A percentile compares a stretch with the other conserved stretches of the same genome.
Evolutionary conservation across 31 red algal genomes (phyloP).

Genomic region (Bonnemaisonia californica): DNA sequence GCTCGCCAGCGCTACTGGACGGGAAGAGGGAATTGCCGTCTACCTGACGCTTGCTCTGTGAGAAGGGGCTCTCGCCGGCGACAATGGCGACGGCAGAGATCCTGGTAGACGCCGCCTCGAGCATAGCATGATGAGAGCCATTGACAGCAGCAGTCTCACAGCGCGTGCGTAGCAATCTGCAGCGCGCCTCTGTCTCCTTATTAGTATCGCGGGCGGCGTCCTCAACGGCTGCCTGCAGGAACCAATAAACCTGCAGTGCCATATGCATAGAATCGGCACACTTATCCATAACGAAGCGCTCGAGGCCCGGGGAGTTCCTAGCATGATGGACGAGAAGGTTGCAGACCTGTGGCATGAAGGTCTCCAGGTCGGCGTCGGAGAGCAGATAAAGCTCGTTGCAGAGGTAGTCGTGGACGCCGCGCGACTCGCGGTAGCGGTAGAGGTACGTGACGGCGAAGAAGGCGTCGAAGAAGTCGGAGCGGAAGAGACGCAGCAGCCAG

Average conservation of each 20-base stretch:
- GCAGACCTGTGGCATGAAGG: conserved; percentile 97
- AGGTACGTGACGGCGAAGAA: conserved; percentile 99
- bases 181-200: conserved; percentile 41
- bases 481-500: conserved; percentile 96
- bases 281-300: conserved; percentile 98
- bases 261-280: conserved; percentile 98
- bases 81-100: conserved; percentile 51
- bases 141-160: conserved; percentile 99
- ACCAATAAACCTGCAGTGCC: conserved; percentile 99
- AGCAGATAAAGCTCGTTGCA: conserved; percentile 98
- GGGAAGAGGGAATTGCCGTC: conserved; percentile 37
- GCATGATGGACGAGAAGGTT: conserved; percentile 96
- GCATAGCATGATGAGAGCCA: conserved; percentile 74
- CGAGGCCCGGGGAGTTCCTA: conserved; percentile 77
- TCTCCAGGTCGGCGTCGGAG: conserved; percentile 89
- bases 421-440: conserved; percentile 92
- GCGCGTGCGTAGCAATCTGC: conserved; percentile 74
- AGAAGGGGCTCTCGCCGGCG: conserved; percentile 64
- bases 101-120: conserved; percentile 41
- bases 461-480: conserved; percentile 99
- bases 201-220: conserved; percentile 65
- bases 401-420: conserved; percentile 96
- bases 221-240: conserved; percentile 95
- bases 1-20: conserved; percentile 57
- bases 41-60: conserved; percentile 5